Evolutionary conservation across 1,284 basidiomycete genomes (phyloP).

Genomic region (Trichosporon sp.): DNA sequence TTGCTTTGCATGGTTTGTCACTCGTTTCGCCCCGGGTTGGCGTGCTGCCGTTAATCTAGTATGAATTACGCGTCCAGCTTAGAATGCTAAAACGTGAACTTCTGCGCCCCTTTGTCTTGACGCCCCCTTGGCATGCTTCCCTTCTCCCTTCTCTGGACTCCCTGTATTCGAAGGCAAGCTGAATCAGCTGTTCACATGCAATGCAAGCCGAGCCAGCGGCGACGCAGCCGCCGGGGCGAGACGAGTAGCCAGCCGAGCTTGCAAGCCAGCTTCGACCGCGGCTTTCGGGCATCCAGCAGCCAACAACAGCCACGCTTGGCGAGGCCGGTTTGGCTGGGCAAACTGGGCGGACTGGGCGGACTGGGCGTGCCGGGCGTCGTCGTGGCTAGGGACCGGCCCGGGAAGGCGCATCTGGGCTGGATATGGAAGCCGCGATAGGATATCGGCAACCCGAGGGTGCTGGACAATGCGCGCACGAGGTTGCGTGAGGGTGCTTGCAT

Average conservation of each 20-base stretch:
- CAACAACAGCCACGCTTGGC: neutral
- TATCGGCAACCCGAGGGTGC: neutral
- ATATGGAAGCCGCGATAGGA: neutral
- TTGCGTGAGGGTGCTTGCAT: too few species aligned
- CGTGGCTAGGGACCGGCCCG: neutral
- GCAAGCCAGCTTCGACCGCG: neutral
- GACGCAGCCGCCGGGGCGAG: neutral
- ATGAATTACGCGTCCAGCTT: neutral
- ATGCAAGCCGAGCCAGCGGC: neutral
- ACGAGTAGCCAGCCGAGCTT: neutral
- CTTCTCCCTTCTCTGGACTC: neutral
- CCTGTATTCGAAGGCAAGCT: neutral
- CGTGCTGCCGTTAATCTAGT: neutral
- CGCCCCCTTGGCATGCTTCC: too few species aligned
- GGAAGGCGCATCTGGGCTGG: neutral
- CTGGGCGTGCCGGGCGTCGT: too few species aligned
- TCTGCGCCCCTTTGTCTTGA: neutral
- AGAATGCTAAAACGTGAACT: neutral
- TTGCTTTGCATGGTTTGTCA: neutral
- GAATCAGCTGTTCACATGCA: neutral
- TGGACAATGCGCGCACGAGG: too few species aligned
- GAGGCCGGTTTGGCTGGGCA: too few species aligned
- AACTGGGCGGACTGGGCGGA: too few species aligned
- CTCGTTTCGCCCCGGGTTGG: neutral
- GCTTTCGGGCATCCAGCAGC: neutral